Base-by-base conservation (phyloP, 2,329 filamentous ascomycete species). In the Phaeosphaeria sp. region DNA sequence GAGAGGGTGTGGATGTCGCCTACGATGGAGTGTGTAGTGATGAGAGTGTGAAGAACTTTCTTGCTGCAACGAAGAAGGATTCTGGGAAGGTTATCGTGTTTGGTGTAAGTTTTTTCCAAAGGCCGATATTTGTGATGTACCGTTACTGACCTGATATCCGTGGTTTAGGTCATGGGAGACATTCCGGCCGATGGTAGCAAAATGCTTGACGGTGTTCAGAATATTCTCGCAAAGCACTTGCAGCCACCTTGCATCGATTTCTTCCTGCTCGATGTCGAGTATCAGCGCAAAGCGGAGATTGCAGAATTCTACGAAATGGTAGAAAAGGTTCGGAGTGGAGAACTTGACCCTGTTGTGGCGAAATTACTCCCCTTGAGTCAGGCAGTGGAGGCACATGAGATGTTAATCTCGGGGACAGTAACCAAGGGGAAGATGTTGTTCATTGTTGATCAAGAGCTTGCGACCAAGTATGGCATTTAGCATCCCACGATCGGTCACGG, bases 381-480 rank as follows among this genome's bases (percentile, higher is more conserved):
- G 20, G 55, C 43, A 10, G 23, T 55, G 27, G 44, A 58, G 30
- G 51, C 55, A 9, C 55, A 60, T 53, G 44, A 58, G 23, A 41
- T 60, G 21, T 36, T 60, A 0, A 49, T 60, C 2, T 39, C 54
- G 11, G 58, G 55, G 18, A 55, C 51, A 46, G 39, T 48, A 6
- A 39, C 58, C 1, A 60, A 55, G 36, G 58, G 58, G 5, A 60
- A 55, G 49, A 42, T 55, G 55, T 7, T 60, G 44, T 60, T 60
- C 27, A 11, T 58, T 25, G 58, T 58, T 11, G 58, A 55, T 2
- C 51, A 23, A 33, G 48, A 46, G 6, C 22, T 60, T 15, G 58
- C 58, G 18, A 30, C 25, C 7, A n/a, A 46, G 11, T 36, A 41
- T 50, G 55, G 55, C 17, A 33, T 55, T 21, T 60, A 49, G 18